phyloP scores from a whole-genome alignment of 352 stramenopile species.

The Phytophthora capsici region DNA sequence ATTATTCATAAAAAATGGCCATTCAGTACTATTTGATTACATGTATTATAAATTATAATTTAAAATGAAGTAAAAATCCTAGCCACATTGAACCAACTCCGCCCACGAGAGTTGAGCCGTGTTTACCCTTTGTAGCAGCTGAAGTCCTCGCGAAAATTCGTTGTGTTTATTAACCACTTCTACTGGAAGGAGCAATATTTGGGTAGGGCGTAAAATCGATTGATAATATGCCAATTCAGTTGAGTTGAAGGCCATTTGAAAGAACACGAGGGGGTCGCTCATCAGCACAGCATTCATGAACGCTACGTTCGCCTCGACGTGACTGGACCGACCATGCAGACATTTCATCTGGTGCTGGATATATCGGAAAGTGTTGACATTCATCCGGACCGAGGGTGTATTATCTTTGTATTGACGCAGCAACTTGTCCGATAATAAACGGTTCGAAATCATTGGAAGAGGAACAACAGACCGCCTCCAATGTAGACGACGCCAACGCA shows the following conservation, averaged over 20 bases:
- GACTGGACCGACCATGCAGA: conserved; percentile 19
- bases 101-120: conserved; percentile 11
- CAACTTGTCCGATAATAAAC: conserved; percentile 1
- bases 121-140: conserved; percentile 8
- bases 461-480: not conserved
- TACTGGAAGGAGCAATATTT: conserved; percentile 19
- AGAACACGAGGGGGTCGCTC: conserved; percentile 45
- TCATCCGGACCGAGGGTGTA: conserved; percentile 5
- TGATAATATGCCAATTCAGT: conserved; percentile 25
- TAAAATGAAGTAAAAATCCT: too few species aligned
- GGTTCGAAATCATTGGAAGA: not conserved
- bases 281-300: conserved; percentile 50
- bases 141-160: conserved; percentile 16
- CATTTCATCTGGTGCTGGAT: conserved; percentile 40
- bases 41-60: too few species aligned
- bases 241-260: not conserved
- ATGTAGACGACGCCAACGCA: not conserved
- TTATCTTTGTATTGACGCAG: conserved; percentile 9
- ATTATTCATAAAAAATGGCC: too few species aligned
- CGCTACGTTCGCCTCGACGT: conserved; percentile 34
- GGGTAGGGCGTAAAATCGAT: conserved; percentile 3
- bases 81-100: conserved; percentile 29
- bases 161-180: conserved; percentile 6
- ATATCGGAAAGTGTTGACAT: conserved; percentile 13
- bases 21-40: too few species aligned